Evolutionary conservation across 495 filamentous ascomycete species (phyloP), one percentile per base, ranked within the genome.

Genomic region (Penicillium canariense): DNA sequence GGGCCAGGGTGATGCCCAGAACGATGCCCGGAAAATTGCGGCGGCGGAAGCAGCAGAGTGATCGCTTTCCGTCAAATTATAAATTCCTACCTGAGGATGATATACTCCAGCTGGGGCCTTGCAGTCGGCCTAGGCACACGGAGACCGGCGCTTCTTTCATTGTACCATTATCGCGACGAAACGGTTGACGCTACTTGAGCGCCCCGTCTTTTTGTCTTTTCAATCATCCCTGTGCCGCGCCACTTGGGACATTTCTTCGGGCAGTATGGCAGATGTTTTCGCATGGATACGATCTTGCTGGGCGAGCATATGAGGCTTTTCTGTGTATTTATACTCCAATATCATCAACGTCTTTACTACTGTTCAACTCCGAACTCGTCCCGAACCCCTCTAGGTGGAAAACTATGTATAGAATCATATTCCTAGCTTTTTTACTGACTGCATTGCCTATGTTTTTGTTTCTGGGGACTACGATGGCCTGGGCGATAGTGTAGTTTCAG

Each of bases 241-340:
- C 5, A 20, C 23, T 15, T 26, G n/a, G 1, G 25, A n/a, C 4
- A 18, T 15, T 34, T 48, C 11, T 17, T 55, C 18, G 38, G 43
- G 7, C 43, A 52, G 31, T 26, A 46, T 44, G 46, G 30, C 39
- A 48, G 45, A 48, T 28, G 12, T 51, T 56, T 39, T 59, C 54
- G 45, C 52, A 58, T 59, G 43, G 56, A 43, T 55, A 32, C 48
- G 50, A 51, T 59, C 52, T 53, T 54, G 31, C 55, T 40, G 39
- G 54, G 54, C 59, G 59, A 59, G 65, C 62, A 64, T 65, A 66
- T 60, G 64, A 48, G 52, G 51, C 61, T 43, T 68, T 46, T 66
- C 57, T 61, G 54, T 74, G 69, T 73, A 73, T 58, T 72, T 73
- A 72, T 72, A 73, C 59, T 67, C 52, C 67, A 68, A 71, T 70